Evolutionary conservation across 495 filamentous ascomycete species (phyloP).

Genomic region (Friedmanniomyces endolithicus): DNA sequence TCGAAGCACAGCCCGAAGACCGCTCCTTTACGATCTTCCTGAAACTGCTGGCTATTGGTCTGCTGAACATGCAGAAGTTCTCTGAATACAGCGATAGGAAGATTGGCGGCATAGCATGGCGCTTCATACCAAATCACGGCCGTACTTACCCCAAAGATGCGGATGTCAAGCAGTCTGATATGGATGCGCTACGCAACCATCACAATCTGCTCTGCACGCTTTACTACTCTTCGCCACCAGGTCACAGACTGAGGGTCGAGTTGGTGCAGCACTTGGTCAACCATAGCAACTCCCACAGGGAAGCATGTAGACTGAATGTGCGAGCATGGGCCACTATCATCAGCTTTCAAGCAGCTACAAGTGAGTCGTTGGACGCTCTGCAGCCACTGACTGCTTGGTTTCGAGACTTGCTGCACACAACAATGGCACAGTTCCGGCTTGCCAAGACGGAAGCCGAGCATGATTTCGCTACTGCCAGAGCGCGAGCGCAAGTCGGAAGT

Average conservation of each 20-base stretch:
- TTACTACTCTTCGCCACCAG: constrained; percentile 69
- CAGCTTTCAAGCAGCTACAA: constrained; percentile 55
- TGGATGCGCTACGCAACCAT: constrained; percentile 84
- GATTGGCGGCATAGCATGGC: constrained; percentile 61
- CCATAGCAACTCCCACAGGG: constrained; percentile 64
- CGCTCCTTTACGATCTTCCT: constrained; percentile 88
- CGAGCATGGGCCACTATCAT: constrained; percentile 70
- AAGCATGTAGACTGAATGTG: constrained; percentile 74
- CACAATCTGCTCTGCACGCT: constrained; percentile 84
- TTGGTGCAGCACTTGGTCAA: constrained; percentile 68
- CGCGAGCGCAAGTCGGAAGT: constrained; percentile 27
- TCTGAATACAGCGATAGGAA: constrained; percentile 52
- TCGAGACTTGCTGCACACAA: constrained; percentile 42
- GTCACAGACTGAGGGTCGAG: constrained; percentile 54
- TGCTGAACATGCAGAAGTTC: constrained; percentile 44
- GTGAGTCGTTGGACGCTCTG: constrained; percentile 25
- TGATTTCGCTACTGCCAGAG: constrained; percentile 33
- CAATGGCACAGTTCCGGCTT: constrained; percentile 45
- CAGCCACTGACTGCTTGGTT: constrained; percentile 49
- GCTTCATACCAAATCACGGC: constrained; percentile 79
- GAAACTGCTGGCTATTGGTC: constrained; percentile 63
- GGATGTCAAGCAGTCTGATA: constrained; percentile 54
- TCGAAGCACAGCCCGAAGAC: constrained; percentile 55
- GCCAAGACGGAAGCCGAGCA: constrained; percentile 50
- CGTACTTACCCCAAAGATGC: constrained; percentile 78